Conservation (phyloP, 352 stramenopile species). For the Globisporangium recalcitrans region DNA sequence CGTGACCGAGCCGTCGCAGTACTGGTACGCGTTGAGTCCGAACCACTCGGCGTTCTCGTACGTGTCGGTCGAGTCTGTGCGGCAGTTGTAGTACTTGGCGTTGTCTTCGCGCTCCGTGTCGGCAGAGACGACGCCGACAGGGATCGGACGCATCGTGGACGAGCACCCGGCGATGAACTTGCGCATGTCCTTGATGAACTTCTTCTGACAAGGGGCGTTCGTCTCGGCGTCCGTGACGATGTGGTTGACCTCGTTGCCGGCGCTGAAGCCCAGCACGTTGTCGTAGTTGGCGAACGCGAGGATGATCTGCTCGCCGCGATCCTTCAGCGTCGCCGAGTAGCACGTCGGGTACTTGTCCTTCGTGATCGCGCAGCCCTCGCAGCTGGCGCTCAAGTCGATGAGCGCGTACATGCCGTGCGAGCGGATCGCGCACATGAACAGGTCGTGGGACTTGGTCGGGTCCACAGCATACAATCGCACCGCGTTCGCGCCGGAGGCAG, state of each 20-base stretch:
- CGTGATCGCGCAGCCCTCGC: slow-evolving; percentile 52
- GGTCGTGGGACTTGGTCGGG: slow-evolving; percentile 73
- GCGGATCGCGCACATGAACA: slow-evolving; percentile 84
- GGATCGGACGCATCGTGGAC: slow-evolving; percentile 54
- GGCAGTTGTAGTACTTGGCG: slow-evolving; percentile 85
- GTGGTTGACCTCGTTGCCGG: slow-evolving; percentile 82
- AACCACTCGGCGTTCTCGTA: slow-evolving; percentile 85
- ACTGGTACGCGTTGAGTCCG: slow-evolving; percentile 82
- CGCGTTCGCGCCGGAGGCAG: slow-evolving; percentile 63
- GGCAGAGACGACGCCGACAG: slow-evolving; percentile 69
- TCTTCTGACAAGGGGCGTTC: slow-evolving; percentile 87
- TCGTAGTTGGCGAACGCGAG: slow-evolving; percentile 78
- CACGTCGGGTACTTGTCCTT: slow-evolving; percentile 43
- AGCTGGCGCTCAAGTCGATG: slow-evolving; percentile 52
- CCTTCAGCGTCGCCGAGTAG: slow-evolving; percentile 57
- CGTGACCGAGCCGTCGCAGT: slow-evolving; percentile 52
- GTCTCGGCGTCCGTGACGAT: slow-evolving; percentile 27
- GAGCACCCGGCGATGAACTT: slow-evolving; percentile 50
- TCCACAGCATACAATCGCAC: slow-evolving; percentile 83
- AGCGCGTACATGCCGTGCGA: slow-evolving; percentile 72
- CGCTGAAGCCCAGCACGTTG: slow-evolving; percentile 78
- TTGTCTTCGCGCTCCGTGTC: slow-evolving; percentile 63
- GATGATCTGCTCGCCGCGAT: slow-evolving; percentile 71
- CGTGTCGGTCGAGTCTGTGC: slow-evolving; percentile 52
- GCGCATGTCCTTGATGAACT: slow-evolving; percentile 84